Conservation (phyloP, 257 asterid genomes). For the Jacaranda mimosifolia region DNA sequence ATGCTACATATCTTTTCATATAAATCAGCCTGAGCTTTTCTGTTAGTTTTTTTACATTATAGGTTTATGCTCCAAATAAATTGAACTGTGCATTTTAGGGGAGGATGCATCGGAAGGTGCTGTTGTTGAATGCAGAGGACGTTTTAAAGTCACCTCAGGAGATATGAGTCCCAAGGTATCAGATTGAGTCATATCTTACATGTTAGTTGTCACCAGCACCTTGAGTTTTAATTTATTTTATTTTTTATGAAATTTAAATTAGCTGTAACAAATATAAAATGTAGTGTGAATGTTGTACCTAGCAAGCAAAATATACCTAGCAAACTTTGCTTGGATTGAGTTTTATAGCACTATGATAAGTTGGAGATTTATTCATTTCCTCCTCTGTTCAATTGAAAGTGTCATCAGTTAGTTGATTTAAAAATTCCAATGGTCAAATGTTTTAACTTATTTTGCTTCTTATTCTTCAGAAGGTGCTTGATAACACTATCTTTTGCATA, state of each 20-base stretch:
- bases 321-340: slow-evolving; percentile 7
- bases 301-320: not conserved
- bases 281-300: not conserved
- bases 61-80: slow-evolving; percentile 18
- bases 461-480: no score
- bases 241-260: not conserved
- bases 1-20: slow-evolving; percentile 17
- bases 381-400: no score
- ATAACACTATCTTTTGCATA: no score
- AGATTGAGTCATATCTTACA: not conserved
- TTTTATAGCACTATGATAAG: not conserved
- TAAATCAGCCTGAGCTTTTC: slow-evolving; percentile 5
- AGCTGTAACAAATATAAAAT: not conserved
- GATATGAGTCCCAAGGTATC: slow-evolving; percentile 78
- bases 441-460: no score
- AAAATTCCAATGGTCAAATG: no score
- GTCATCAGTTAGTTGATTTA: no score
- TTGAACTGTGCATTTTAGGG: slow-evolving; percentile 51
- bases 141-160: slow-evolving; percentile 93
- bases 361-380: not conserved
- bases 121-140: slow-evolving; percentile 90
- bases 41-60: slow-evolving; percentile 8
- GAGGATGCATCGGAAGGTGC: slow-evolving; percentile 86
- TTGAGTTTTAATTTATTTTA: not conserved
- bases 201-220: not conserved